Evolutionary conservation across 768 basidiomycete genomes (phyloP), one percentile per base, ranked within the genome.

Genomic region (Sarcomyxa edulis): DNA sequence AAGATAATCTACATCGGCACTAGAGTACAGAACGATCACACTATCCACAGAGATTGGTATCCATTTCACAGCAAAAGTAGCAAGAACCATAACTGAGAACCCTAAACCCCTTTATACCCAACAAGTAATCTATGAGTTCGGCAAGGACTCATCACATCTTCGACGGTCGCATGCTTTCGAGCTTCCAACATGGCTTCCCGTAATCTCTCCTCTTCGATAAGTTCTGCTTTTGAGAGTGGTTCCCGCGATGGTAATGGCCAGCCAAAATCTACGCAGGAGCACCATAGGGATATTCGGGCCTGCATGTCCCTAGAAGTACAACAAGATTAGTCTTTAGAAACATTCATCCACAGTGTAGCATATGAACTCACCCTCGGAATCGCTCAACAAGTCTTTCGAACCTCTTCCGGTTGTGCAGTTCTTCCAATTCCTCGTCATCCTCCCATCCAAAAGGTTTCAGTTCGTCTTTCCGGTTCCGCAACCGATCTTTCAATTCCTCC

Each of bases 401-500:
- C 47, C 69, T 76, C 35, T 68, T 69, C 41, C 80, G 64, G 43
- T 59, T 72, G 42, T 78, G 68, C 34, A 76, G 51, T 44, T 76
- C 74, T 47, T 69, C 73, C 32, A 80, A 56, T 46, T 82, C 78
- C 36, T 75, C 71, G 42, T 81, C 79, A 45, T 72, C 78, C 22
- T 83, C 78, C 82, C 83, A 85, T n/a, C 82, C 82, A 50, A 76
- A 69, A 11, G 68, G 69, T 39, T 60, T 54, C 19, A 84, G 57
- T 42, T 76, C 71, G 5, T 68, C 64, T 32, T 65, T 70, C 38
- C 70, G 62, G 48, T 81, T 81, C 35, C 76, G 64, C 55, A 81
- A 66, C 44, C 74, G 69, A 44, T 79, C 74, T 46, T 72, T 71
- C 34, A 85, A 64, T 39, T 82, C 81, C 44, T 84, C 82, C 81